Percentiles rank a stretch among this genome's conserved stretches.
Evolutionary conservation across 2,329 filamentous ascomycete species (phyloP).

Genomic region (Sarocladium brachiariae): DNA sequence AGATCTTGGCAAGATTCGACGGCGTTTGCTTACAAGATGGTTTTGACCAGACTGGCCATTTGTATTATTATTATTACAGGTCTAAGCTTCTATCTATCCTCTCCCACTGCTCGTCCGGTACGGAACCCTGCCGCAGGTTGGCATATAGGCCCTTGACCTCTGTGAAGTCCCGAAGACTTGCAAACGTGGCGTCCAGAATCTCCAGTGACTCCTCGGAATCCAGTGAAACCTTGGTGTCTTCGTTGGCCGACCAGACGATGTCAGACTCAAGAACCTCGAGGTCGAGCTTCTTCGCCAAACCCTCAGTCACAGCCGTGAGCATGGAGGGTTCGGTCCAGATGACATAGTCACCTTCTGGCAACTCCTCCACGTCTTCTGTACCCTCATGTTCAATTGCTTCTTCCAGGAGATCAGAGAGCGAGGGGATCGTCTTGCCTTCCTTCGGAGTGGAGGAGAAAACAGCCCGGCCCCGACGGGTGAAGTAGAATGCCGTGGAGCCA

Average conservation of each 20-base stretch:
- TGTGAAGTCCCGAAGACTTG: conserved; percentile 55
- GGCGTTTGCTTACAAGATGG: background rate
- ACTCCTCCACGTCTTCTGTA: conserved; percentile 63
- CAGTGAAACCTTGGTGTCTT: conserved; percentile 65
- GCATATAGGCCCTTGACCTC: conserved; percentile 75
- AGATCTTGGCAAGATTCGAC: background rate
- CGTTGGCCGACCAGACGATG: conserved; percentile 79
- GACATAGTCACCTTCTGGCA: conserved; percentile 62
- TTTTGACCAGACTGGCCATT: background rate
- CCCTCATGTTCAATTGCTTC: conserved; percentile 76
- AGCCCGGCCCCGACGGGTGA: conserved; percentile 71
- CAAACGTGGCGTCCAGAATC: conserved; percentile 52
- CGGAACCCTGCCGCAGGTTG: conserved; percentile 51
- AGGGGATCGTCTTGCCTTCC: conserved; percentile 31
- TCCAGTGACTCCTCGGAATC: conserved; percentile 49
- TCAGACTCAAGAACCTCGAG: conserved; percentile 67
- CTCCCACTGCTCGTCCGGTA: conserved; percentile 48
- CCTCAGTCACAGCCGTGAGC: conserved; percentile 27
- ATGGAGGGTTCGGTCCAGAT: conserved; percentile 39
- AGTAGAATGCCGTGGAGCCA: conserved; percentile 76
- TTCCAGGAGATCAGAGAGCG: conserved; percentile 69
- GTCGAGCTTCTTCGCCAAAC: conserved; percentile 54
- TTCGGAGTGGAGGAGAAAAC: conserved; percentile 49
- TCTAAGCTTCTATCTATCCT: conserved; percentile 47
- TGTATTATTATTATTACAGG: conserved; percentile 29